A percentile compares a stretch with the other conserved stretches of the same genome.
These are phyloP conservation scores for Globisporangium nagaii DNA, from an alignment of 352 stramenopile genomes.

Conservation along the genomic window DNA sequence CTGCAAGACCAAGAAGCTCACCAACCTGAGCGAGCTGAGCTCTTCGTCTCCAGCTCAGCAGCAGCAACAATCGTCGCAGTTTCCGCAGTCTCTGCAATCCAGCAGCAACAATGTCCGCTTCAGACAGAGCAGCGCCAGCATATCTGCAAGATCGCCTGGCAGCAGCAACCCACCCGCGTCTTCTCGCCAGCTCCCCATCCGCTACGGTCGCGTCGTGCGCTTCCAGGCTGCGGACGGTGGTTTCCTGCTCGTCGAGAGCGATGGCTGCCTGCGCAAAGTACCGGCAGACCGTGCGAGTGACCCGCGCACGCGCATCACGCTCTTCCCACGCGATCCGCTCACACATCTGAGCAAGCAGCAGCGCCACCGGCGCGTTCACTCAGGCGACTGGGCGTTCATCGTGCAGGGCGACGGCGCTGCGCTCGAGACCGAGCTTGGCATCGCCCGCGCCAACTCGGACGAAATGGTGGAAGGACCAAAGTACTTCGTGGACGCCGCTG, in stretches of 20 bases:
- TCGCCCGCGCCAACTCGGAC: slow-evolving; percentile 14
- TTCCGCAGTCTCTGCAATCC: too few relatives aligned
- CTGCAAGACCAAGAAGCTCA: background rate
- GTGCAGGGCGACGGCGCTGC: slow-evolving; percentile 17
- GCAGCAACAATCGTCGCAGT: background rate
- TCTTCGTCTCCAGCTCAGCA: background rate
- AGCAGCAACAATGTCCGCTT: too few relatives aligned
- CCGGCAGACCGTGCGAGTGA: slow-evolving; percentile 15
- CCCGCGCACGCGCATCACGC: slow-evolving; percentile 26
- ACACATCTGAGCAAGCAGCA: slow-evolving; percentile 10
- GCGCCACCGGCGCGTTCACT: slow-evolving; percentile 15
- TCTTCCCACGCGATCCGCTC: slow-evolving; percentile 30
- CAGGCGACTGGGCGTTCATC: slow-evolving; percentile 25
- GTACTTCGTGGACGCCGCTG: background rate
- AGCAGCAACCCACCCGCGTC: background rate
- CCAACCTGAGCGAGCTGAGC: background rate
- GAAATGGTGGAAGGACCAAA: slow-evolving; percentile 5
- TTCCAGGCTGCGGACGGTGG: slow-evolving; percentile 32
- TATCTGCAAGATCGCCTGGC: background rate
- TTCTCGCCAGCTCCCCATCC: slow-evolving; percentile 13
- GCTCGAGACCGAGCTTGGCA: slow-evolving; percentile 4
- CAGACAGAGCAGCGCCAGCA: background rate
- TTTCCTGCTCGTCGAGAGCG: slow-evolving; percentile 29
- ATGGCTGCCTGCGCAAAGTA: slow-evolving; percentile 30
- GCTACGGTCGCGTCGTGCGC: slow-evolving; percentile 28